A percentile compares a stretch with the other conserved stretches of the same genome.
These are phyloP conservation scores for Epichloe typhina DNA, from an alignment of 2,329 filamentous ascomycete genomes.

Conservation along the genomic window DNA sequence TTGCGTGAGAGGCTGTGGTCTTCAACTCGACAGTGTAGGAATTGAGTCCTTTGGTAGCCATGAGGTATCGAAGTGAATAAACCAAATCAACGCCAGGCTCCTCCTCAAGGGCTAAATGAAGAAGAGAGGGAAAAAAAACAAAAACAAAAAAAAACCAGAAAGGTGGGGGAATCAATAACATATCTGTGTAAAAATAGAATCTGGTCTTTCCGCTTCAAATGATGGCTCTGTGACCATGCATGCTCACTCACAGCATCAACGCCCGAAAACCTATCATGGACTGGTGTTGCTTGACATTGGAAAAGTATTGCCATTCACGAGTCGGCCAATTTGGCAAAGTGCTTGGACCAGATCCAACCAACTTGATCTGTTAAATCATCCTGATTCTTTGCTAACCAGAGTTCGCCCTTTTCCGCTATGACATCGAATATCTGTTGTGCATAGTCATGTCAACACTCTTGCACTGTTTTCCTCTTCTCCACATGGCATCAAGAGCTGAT, in stretches of 20 bases:
- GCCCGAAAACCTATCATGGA: too few species aligned
- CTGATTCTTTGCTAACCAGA: slow-evolving; percentile 96
- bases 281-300: background rate
- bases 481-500: background rate
- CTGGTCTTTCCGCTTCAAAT: too few species aligned
- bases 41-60: background rate
- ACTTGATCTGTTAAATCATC: slow-evolving; percentile 69
- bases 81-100: background rate
- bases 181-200: too few species aligned
- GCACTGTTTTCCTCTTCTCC: background rate
- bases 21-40: background rate
- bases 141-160: background rate
- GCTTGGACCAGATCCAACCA: slow-evolving; percentile 99
- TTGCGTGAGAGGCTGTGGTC: background rate
- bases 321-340: slow-evolving; percentile 64
- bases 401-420: slow-evolving; percentile 89
- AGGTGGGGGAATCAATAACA: background rate
- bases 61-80: background rate
- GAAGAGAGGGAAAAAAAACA: background rate
- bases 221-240: background rate
- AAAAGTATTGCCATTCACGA: slow-evolving; percentile 14
- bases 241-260: background rate
- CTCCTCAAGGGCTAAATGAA: background rate
- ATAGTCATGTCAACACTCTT: background rate
- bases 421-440: slow-evolving; percentile 65